Evolutionary conservation across 1,284 basidiomycete species (phyloP).

Genomic region (Malassezia furfur): DNA sequence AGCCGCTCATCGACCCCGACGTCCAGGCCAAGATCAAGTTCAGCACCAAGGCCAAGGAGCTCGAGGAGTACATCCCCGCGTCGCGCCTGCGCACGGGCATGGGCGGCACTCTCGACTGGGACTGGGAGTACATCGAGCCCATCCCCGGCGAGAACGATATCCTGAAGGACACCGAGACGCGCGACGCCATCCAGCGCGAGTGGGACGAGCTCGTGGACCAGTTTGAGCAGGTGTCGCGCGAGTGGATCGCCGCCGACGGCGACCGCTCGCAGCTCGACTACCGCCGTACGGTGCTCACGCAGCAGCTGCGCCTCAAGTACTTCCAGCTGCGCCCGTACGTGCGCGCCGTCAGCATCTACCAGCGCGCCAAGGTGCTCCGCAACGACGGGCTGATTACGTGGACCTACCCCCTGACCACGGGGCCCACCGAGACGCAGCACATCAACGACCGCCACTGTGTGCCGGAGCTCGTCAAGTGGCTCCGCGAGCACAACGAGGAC

Average conservation of each 20-base stretch:
- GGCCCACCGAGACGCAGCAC: conserved; percentile 27
- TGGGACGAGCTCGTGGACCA: conserved; percentile 33
- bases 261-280: conserved; percentile 26
- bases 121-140: conserved; percentile 47
- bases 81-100: conserved; percentile 43
- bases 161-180: conserved; percentile 40
- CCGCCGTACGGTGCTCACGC: conserved; percentile 35
- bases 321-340: conserved; percentile 40
- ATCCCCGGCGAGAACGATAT: conserved; percentile 40
- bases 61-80: conserved; percentile 34
- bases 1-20: conserved; percentile 46
- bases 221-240: conserved; percentile 32
- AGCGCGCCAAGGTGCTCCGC: conserved; percentile 37
- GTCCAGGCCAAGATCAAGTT: conserved; percentile 48
- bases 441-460: conserved; percentile 41
- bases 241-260: conserved; percentile 36
- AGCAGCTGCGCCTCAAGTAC: conserved; percentile 44
- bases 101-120: conserved; percentile 48
- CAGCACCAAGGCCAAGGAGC: conserved; percentile 39
- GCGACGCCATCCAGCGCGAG: conserved; percentile 34
- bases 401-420: conserved; percentile 42
- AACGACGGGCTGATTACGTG: conserved; percentile 37
- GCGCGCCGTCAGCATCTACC: conserved; percentile 42
- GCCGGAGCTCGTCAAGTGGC: conserved; percentile 40
- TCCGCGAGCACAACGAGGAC: conserved; percentile 42